Evolutionary conservation across 2,329 filamentous ascomycete species (phyloP).

Genomic region (Aspergillus piperis): DNA sequence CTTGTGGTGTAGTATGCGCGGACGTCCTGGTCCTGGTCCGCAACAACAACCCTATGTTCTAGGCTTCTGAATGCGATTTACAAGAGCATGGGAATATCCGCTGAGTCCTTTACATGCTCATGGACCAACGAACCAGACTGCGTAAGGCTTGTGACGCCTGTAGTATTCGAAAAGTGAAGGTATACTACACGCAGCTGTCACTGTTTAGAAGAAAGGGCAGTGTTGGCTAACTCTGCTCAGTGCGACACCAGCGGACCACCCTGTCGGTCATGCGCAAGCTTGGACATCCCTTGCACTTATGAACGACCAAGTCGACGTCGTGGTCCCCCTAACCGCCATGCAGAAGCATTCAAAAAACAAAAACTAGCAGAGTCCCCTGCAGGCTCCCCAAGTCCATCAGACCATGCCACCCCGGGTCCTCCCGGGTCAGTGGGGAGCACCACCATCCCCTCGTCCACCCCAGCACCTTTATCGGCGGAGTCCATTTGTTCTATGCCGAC

Average conservation of each 20-base stretch:
- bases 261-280: conserved; percentile 63
- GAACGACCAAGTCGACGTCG: conserved; percentile 63
- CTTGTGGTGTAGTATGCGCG: conserved; percentile 3
- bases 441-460: conserved; percentile 35
- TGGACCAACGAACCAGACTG: conserved; percentile 46
- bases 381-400: conserved; percentile 45
- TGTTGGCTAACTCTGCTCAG: conserved; percentile 37
- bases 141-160: conserved; percentile 57
- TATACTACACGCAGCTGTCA: conserved; percentile 30
- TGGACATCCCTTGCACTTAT: conserved; percentile 69
- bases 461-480: conserved; percentile 52
- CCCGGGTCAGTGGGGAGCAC: conserved; percentile 18
- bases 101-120: conserved; percentile 24
- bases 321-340: conserved; percentile 67
- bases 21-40: not conserved
- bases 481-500: conserved; percentile 47
- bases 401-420: conserved; percentile 45
- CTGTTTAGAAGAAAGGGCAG: conserved; percentile 2
- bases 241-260: conserved; percentile 68
- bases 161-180: conserved; percentile 57
- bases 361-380: conserved; percentile 46
- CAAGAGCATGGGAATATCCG: conserved; percentile 25
- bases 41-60: conserved; percentile 11
- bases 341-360: conserved; percentile 66
- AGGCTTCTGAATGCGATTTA: conserved; percentile 22